phyloP scores from a whole-genome alignment of 352 stramenopile genomes.

The Phytophthora tubulina region DNA sequence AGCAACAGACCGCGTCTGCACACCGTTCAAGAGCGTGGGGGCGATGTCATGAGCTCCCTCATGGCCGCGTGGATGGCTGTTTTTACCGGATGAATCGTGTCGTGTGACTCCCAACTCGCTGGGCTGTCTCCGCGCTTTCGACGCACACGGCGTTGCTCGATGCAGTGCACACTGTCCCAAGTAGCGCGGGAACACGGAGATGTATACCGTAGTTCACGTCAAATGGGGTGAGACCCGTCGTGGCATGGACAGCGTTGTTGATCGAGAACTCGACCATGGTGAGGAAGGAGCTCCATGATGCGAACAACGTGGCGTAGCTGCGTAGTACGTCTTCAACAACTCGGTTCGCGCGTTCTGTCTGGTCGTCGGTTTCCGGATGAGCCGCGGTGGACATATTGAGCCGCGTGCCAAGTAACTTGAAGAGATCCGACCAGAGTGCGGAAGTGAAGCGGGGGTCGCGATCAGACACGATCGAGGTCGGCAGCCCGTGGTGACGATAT shows the following conservation, averaged over 20 bases:
- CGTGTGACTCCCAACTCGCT: too few species aligned
- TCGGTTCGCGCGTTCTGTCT: background rate
- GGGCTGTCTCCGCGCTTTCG: too few species aligned
- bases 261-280: conserved; percentile 5
- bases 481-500: conserved; percentile 24
- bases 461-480: background rate
- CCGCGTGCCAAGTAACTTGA: background rate
- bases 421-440: too few species aligned
- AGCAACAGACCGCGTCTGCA: background rate
- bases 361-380: conserved; percentile 4
- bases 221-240: background rate
- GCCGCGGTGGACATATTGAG: conserved; percentile 16
- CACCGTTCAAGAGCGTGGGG: background rate
- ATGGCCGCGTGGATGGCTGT: too few species aligned
- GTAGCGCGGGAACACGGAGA: background rate
- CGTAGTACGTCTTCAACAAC: background rate
- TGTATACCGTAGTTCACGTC: background rate
- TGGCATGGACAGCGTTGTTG: background rate
- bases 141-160: too few species aligned
- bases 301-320: background rate
- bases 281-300: conserved; percentile 7
- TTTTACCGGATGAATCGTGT: too few species aligned
- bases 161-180: background rate
- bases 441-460: too few species aligned
- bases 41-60: background rate